Base-by-base conservation (phyloP, 2,329 filamentous ascomycete genomes). In the Aspergillus hortae region DNA sequence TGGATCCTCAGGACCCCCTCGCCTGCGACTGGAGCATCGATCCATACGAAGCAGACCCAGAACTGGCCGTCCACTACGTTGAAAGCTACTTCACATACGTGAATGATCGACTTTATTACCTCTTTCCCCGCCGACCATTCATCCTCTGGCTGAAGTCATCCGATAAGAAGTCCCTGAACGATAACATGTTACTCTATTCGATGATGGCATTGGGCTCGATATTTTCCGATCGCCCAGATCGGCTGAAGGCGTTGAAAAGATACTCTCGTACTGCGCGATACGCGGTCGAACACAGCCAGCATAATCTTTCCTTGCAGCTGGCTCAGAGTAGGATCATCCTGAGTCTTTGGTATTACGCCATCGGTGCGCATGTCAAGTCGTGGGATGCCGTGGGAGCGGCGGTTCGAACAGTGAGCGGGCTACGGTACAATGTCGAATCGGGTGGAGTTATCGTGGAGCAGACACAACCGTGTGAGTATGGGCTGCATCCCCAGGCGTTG, bases 261-360 rank as follows among this genome's bases (percentile, higher is more conserved):
- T 84, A 80, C 60, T 74, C 76, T 9, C 70, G 74, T 35, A 80
- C 86, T 46, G 83, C 84, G 4, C 75, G 80, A 44, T 82, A 82
- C 61, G 84, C 83, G 2, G 74, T 79, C 41, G 74, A 80, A 40
- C 73, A 74, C 48, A 74, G 74, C 30, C 74, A 78, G 53, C 77
- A 81, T 17, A 73, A 65, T 6, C 78, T 83, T 53, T 81, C 74
- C 51, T 68, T 90, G 45, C 84, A 89, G 58, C 72, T 89, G 42
- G 82, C 85, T 11, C 87, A 90, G 64, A 81, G 80, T 44, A 80
- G 84, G 49, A 72, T 90, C n/a, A 74, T 89, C 14, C 76, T 90
- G 36, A 80, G 82, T 17, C 70, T 89, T 6, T 88, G 86, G 68
- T 82, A 85, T 57, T 82, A 86, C 54, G 81, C 85, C 1, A 77